phyloP scores from a whole-genome alignment of 495 filamentous ascomycete genomes.

The Xylaria palmicola region DNA sequence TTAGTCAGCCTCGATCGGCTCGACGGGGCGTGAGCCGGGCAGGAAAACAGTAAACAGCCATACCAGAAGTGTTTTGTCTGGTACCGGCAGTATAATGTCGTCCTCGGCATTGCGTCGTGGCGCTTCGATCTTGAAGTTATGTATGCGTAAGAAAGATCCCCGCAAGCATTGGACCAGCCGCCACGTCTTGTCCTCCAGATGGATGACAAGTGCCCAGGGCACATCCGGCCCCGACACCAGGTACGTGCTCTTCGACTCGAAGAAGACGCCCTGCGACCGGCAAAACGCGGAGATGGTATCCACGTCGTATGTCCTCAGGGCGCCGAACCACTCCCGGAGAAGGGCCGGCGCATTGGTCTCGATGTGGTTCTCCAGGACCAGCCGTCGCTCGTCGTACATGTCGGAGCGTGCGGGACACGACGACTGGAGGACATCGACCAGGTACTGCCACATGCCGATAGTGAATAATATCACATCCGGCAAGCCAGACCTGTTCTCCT shows the following conservation, averaged over 20 bases:
- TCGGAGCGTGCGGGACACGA: not conserved
- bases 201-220: not conserved
- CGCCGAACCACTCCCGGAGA: not conserved
- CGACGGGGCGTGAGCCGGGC: not conserved
- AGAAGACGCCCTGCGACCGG: not conserved
- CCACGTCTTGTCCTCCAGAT: not conserved
- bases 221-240: not conserved
- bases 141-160: not conserved
- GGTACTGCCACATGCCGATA: not conserved
- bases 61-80: not conserved
- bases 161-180: not conserved
- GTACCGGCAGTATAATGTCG: not conserved
- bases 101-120: not conserved
- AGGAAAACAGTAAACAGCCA: not conserved
- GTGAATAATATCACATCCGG: not conserved
- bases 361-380: not conserved
- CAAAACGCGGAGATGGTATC: not conserved
- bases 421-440: not conserved
- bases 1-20: not conserved
- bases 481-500: not conserved
- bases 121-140: not conserved
- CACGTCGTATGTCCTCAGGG: not conserved
- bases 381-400: not conserved
- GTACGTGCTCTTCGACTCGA: not conserved
- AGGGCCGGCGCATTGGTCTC: not conserved